Evolutionary conservation across 805 yeast species (phyloP), one percentile per base, ranked within the genome.

Genomic region (Metschnikowia lunata): DNA sequence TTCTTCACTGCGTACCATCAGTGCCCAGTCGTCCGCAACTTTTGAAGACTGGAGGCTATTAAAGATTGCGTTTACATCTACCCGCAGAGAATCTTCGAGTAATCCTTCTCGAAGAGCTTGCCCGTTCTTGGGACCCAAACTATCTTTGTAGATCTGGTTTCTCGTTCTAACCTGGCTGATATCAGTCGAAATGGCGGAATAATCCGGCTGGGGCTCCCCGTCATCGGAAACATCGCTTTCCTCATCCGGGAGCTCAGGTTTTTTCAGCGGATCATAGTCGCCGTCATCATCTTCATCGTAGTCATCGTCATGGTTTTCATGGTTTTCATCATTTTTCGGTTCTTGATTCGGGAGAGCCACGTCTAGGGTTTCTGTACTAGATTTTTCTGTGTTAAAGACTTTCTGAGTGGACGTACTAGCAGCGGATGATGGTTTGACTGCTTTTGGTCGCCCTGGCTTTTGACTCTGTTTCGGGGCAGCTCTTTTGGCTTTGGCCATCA

Each of bases 121-220:
- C 36, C 38, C 36, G 13, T 14, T 30, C 26, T 30, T 26, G 15
- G n/a, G 23, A 13, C 18, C 34, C 18, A 36, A 26, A 26, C 44
- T 44, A 14, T 80, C 85, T 18, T 66, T 47, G 27, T 63, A 64
- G 37, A 85, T 62, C 50, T 82, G 91, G 18, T 78, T 72, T 51
- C 96, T 71, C 0, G 95, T 87, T 55, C 79, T 78, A 30, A 87
- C 75, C 42, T 83, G 72, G 0, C 88, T 84, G 11, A 58, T 68
- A 57, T 37, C 71, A 55, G 57, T 79, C 48, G 79, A 85, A 6
- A 84, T 76, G 3, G 64, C 63, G 7, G 76, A 67, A 58, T 84
- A 84, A 38, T 54, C 56, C 2, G 58, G 56, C 30, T 45, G 48
- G 9, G 46, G 50, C 7, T 54, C 59, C 26, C 48, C 57, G 6